A percentile compares a stretch with the other conserved stretches of the same genome.
Conservation (phyloP, 2,329 filamentous ascomycete species). For the Calonectria ilicicola region DNA sequence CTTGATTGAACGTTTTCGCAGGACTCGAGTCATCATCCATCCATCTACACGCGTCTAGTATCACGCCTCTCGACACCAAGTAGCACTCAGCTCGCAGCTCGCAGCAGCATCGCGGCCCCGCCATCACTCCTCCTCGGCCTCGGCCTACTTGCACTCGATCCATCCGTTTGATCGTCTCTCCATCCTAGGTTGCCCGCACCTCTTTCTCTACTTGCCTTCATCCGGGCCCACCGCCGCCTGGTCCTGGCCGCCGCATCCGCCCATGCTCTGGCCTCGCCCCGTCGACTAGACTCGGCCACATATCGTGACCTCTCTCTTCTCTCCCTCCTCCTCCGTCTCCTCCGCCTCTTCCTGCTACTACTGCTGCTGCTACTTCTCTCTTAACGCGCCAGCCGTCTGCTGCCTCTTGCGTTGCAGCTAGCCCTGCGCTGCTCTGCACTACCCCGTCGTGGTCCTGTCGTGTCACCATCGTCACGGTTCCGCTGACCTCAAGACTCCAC, state of each 20-base stretch:
- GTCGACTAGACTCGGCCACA: slow-evolving; percentile 35
- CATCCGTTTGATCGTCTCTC: slow-evolving; percentile 2
- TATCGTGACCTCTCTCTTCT: slow-evolving; percentile 34
- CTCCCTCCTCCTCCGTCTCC: slow-evolving; percentile 5
- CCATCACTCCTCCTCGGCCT: background rate
- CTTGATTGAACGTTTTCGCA: background rate
- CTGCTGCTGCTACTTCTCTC: too few species aligned
- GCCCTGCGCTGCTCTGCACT: background rate
- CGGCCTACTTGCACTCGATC: background rate
- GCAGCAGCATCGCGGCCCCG: slow-evolving; percentile 4
- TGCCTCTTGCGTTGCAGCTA: slow-evolving; percentile 9
- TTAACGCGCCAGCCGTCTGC: slow-evolving; percentile 30
- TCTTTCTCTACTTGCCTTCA: background rate
- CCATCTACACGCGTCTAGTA: background rate
- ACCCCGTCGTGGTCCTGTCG: slow-evolving; percentile 8
- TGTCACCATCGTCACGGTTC: slow-evolving; percentile 18
- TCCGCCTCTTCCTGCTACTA: background rate
- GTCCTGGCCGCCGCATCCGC: slow-evolving; percentile 22
- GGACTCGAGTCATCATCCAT: slow-evolving; percentile 1
- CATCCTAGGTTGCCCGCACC: background rate
- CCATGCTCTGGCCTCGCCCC: slow-evolving; percentile 21
- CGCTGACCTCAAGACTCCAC: background rate
- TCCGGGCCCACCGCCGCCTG: slow-evolving; percentile 8
- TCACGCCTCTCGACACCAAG: background rate
- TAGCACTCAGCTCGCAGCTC: too few species aligned